A percentile compares a stretch with the other conserved stretches of the same genome.
phyloP scores from a whole-genome alignment of 1,139 yeast genomes.

The Suhomyces coccinellae region DNA sequence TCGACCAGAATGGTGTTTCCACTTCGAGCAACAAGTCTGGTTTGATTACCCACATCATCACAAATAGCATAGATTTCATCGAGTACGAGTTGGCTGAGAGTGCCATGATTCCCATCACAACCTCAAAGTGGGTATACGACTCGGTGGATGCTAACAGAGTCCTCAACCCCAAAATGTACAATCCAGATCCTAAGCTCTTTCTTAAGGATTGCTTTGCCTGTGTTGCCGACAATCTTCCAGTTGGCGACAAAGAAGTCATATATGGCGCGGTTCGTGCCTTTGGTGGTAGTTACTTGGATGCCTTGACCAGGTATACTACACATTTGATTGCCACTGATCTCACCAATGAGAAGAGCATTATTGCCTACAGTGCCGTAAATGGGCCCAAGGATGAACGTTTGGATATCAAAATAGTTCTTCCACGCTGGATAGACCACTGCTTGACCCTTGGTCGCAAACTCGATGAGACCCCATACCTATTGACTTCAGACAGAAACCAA shows the following conservation, averaged over 20 bases:
- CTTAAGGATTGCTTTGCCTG: slow-evolving; percentile 64
- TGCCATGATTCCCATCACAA: slow-evolving; percentile 68
- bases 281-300: slow-evolving; percentile 72
- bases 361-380: slow-evolving; percentile 41
- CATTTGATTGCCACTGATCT: slow-evolving; percentile 66
- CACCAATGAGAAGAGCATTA: slow-evolving; percentile 50
- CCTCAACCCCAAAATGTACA: slow-evolving; percentile 52
- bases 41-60: slow-evolving; percentile 51
- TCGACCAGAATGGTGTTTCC: slow-evolving; percentile 23
- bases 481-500: slow-evolving; percentile 31
- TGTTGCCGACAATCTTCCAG: slow-evolving; percentile 56
- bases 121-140: slow-evolving; percentile 61
- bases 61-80: slow-evolving; percentile 54
- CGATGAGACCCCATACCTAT: slow-evolving; percentile 53
- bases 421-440: slow-evolving; percentile 78
- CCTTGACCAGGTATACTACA: slow-evolving; percentile 70
- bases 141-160: slow-evolving; percentile 45
- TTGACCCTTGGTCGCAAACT: slow-evolving; percentile 52
- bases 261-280: slow-evolving; percentile 67
- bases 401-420: slow-evolving; percentile 63
- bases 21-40: slow-evolving; percentile 56
- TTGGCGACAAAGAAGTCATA: slow-evolving; percentile 63
- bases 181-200: slow-evolving; percentile 70
- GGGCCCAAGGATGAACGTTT: slow-evolving; percentile 29
- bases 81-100: slow-evolving; percentile 53